Evolutionary conservation across 1,139 yeast species (phyloP).

Genomic region (Ogataea hybrid): DNA sequence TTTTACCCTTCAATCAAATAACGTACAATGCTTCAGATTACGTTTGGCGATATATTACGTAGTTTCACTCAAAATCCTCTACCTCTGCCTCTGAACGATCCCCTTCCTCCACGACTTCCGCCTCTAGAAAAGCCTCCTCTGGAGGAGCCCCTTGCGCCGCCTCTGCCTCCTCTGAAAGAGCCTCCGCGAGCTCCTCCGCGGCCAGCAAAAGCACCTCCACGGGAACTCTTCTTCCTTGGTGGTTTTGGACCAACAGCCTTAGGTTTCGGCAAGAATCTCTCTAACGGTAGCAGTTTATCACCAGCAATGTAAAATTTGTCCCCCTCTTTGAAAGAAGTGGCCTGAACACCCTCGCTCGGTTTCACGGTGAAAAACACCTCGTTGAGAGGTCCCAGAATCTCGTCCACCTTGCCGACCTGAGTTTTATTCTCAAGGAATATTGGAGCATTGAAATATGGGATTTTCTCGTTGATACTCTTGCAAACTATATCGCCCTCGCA

Average conservation of each 20-base stretch:
- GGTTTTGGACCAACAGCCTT: constrained; percentile 76
- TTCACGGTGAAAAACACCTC: constrained; percentile 96
- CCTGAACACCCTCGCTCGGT: constrained; percentile 95
- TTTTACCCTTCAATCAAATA: not conserved
- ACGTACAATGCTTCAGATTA: constrained; percentile 7
- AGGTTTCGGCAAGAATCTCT: constrained; percentile 93
- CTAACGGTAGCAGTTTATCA: constrained; percentile 92
- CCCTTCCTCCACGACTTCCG: constrained; percentile 25
- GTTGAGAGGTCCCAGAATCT: constrained; percentile 93
- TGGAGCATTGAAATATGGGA: constrained; percentile 99
- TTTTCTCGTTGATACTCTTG: constrained; percentile 87
- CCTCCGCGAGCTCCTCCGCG: constrained; percentile 38
- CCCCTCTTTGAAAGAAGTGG: constrained; percentile 88
- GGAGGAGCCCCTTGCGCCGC: constrained; percentile 17
- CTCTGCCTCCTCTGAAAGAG: constrained; percentile 45
- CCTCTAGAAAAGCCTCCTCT: constrained; percentile 22
- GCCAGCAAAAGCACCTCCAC: constrained; percentile 47
- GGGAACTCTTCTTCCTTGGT: constrained; percentile 65
- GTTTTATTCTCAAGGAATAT: constrained; percentile 94
- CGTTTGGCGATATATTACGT: too few relatives aligned
- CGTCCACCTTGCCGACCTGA: constrained; percentile 96
- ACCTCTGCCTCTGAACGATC: constrained; percentile 21
- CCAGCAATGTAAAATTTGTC: constrained; percentile 95
- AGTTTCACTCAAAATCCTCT: constrained; percentile 20
- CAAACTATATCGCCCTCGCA: constrained; percentile 98